Base-by-base conservation (phyloP, 2,329 filamentous ascomycete genomes). In the Pseudopithomyces chartarum region DNA sequence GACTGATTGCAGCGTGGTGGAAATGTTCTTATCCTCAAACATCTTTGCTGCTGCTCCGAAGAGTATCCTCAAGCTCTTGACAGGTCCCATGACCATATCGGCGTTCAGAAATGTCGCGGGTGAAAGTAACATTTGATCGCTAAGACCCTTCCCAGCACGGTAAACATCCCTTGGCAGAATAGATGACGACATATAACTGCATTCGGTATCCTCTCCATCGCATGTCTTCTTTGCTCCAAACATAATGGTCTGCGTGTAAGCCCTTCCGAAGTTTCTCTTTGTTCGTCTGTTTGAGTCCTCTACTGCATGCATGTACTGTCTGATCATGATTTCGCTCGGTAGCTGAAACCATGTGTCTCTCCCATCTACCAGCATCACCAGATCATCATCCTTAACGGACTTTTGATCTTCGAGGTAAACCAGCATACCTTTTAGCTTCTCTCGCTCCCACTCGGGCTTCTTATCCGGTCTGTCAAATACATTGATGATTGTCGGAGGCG, bases 301-400 rank as follows among this genome's bases (percentile, higher is more conserved):
- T 17, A 84, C 69, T 15, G 85, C 74, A 13, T 79, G 75, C 60
- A 86, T 84, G 70, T 89, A 90, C 42, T 87, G 81, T 60, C 82
- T 76, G 23, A 90, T 81, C 61, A 90, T 75, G 19, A 89, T 79
- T 40, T 87, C 83, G 2, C 85, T 82, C 0, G 87, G 86, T 2
- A 90, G 76, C 69, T 90, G 88, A 57, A 89, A 85, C 76, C 86
- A 85, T 1, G 86, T 79, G 56, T 90, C 85, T 68, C 85, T 82
- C 1, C 84, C 86, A 67, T 90, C 87, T 6, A 87, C 80, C 45
- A 90, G 79, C 55, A 90, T 73, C 7, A 89, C 81, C 26, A 91
- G 73, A 67, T 90, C 88, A 19, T 85, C 78, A 55, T 87, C 79
- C 22, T 79, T 75, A 17, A 84, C 78, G n/a, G 79, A 68, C 34